These are phyloP conservation scores for Ogataea pignaliae DNA, from an alignment of 805 yeast genomes.

Conservation along the genomic window DNA sequence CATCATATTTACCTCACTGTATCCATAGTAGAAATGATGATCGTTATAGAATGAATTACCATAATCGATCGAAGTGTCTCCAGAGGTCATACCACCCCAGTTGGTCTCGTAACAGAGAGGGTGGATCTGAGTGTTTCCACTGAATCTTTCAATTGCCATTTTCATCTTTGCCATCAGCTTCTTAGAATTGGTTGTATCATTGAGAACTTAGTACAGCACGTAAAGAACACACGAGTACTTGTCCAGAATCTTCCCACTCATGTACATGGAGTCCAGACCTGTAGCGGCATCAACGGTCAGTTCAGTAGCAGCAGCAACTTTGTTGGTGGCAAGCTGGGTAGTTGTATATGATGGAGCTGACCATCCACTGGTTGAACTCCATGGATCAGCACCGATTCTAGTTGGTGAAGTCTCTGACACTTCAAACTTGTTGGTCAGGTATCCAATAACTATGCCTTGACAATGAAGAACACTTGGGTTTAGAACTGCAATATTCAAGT, in stretches of 20 bases:
- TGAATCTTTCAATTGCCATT: slow-evolving; percentile 61
- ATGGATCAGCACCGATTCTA: slow-evolving; percentile 46
- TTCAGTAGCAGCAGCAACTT: slow-evolving; percentile 35
- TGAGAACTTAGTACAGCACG: slow-evolving; percentile 59
- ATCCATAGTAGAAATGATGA: slow-evolving; percentile 75
- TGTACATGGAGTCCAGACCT: slow-evolving; percentile 53
- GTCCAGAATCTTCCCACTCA: slow-evolving; percentile 81
- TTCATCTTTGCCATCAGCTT: slow-evolving; percentile 55
- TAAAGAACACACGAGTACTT: slow-evolving; percentile 83
- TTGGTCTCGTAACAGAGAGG: slow-evolving; percentile 74
- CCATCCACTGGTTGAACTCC: slow-evolving; percentile 43
- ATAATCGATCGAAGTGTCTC: slow-evolving; percentile 54
- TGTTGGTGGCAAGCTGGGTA: slow-evolving; percentile 17
- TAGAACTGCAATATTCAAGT: no score
- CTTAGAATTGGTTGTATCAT: slow-evolving; percentile 47
- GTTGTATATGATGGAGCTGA: slow-evolving; percentile 16
- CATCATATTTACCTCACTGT: no score
- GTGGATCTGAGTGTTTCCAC: slow-evolving; percentile 56
- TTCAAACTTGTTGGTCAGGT: slow-evolving; percentile 35
- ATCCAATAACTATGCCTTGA: slow-evolving; percentile 34
- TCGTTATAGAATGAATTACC: slow-evolving; percentile 71
- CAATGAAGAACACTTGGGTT: no score
- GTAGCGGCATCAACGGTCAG: slow-evolving; percentile 39
- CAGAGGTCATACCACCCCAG: slow-evolving; percentile 54
- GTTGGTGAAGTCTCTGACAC: slow-evolving; percentile 42